Percentiles rank a stretch among this genome's conserved stretches.
Evolutionary conservation across 768 basidiomycete genomes (phyloP).

Genomic region (Multifurca ochricompacta): DNA sequence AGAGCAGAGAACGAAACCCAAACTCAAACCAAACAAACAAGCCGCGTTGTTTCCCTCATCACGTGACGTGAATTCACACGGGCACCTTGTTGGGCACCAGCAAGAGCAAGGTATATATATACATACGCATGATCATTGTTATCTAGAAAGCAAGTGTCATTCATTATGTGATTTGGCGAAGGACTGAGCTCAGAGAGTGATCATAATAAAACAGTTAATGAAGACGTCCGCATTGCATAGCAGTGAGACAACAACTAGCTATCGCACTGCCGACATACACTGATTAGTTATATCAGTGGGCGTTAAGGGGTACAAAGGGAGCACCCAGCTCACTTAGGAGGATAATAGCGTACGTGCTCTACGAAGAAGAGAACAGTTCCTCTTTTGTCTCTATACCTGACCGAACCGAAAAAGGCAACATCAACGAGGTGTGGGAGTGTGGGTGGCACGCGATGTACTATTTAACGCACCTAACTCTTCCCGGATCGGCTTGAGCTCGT

Average conservation of each 20-base stretch:
- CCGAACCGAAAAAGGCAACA: neutral
- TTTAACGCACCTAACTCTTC: constrained; percentile 76
- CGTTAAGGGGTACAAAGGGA: neutral
- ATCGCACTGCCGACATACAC: constrained; percentile 10
- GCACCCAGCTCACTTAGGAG: neutral
- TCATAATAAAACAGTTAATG: constrained; percentile 6
- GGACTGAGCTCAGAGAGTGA: neutral
- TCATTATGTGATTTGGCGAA: neutral
- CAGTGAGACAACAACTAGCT: constrained; percentile 12
- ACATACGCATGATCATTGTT: too few relatives aligned
- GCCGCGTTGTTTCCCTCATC: neutral
- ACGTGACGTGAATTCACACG: neutral
- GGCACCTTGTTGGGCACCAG: neutral
- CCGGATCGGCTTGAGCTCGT: constrained; percentile 79
- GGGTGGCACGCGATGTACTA: neutral
- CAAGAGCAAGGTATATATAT: neutral
- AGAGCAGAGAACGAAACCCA: neutral
- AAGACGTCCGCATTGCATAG: constrained; percentile 4
- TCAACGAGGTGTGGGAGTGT: neutral
- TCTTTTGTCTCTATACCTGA: constrained; percentile 55
- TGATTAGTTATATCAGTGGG: neutral
- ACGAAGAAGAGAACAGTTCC: constrained; percentile 49
- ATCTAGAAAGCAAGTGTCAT: neutral
- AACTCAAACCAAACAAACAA: constrained; percentile 6
- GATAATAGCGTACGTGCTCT: constrained; percentile 22